Evolutionary conservation across 306 rosid genomes (phyloP).

Genomic region (Cercis canadensis): DNA sequence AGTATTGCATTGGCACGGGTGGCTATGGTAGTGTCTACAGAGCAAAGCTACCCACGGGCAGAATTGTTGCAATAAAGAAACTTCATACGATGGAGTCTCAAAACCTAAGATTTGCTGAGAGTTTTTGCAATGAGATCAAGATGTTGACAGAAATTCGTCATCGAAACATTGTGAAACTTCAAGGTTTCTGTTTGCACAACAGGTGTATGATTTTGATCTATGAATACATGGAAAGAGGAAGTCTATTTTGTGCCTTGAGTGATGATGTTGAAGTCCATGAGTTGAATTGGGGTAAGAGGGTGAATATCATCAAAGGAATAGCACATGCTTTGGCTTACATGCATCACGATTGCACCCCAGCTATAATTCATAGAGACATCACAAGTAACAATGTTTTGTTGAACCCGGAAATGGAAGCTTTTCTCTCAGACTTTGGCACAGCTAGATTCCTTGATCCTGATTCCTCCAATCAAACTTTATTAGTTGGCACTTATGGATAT

Average conservation of each 20-base stretch:
- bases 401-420: neutral
- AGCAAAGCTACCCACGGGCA: neutral
- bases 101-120: neutral
- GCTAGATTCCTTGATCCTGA: neutral
- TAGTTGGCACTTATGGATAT: neutral
- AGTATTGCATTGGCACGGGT: neutral
- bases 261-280: neutral
- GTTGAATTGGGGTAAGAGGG: constrained; percentile 7
- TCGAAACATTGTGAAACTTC: neutral
- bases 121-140: neutral
- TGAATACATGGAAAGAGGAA: neutral
- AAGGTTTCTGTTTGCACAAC: neutral
- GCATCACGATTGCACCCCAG: neutral
- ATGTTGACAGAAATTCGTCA: neutral
- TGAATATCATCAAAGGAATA: constrained; percentile 15
- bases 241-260: neutral
- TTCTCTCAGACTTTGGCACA: neutral
- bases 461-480: neutral
- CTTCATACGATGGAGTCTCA: neutral
- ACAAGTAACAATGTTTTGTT: neutral
- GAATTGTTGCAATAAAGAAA: neutral
- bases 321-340: neutral
- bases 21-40: neutral
- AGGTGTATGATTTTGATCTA: neutral
- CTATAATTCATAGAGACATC: neutral